These are phyloP conservation scores for Ophiostoma montium DNA, from an alignment of 2,329 filamentous ascomycete species.

Conservation along the genomic window DNA sequence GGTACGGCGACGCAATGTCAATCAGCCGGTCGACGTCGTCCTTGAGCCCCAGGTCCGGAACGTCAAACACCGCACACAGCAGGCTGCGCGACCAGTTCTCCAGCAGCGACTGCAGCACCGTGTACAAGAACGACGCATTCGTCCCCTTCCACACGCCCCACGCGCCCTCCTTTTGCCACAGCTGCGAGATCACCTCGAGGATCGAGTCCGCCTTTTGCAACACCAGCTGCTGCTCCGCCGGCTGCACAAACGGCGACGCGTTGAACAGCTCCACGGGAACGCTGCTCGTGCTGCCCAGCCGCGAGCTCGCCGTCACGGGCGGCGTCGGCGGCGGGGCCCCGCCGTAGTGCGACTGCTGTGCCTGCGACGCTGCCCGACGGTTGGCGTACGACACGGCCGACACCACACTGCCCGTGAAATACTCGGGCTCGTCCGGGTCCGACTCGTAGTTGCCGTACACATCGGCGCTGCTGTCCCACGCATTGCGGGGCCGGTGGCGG, in stretches of 20 bases:
- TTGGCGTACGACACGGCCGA: not conserved
- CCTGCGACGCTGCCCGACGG: constrained; percentile 8
- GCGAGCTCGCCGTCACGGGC: not conserved
- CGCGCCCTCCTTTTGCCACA: constrained; percentile 80
- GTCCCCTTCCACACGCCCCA: constrained; percentile 93
- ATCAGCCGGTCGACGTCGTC: constrained; percentile 65
- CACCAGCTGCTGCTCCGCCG: constrained; percentile 46
- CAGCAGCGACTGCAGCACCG: constrained; percentile 67
- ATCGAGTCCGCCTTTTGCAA: constrained; percentile 68
- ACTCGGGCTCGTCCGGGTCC: constrained; percentile 65
- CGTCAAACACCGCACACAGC: constrained; percentile 77
- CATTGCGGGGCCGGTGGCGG: not conserved
- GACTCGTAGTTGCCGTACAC: constrained; percentile 47
- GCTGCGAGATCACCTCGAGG: constrained; percentile 69
- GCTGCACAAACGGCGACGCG: constrained; percentile 15
- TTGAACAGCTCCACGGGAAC: not conserved
- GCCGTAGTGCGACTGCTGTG: not conserved
- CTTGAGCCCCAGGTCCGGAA: constrained; percentile 68
- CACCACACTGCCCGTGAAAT: constrained; percentile 55
- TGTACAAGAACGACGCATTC: constrained; percentile 87
- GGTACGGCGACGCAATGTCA: constrained; percentile 62
- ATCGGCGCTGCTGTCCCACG: not conserved
- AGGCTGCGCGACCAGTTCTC: constrained; percentile 88
- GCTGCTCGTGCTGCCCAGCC: not conserved
- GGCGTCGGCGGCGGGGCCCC: not conserved